Evolutionary conservation across 2,329 filamentous ascomycete genomes (phyloP).

Genomic region (Colletotrichum lini): DNA sequence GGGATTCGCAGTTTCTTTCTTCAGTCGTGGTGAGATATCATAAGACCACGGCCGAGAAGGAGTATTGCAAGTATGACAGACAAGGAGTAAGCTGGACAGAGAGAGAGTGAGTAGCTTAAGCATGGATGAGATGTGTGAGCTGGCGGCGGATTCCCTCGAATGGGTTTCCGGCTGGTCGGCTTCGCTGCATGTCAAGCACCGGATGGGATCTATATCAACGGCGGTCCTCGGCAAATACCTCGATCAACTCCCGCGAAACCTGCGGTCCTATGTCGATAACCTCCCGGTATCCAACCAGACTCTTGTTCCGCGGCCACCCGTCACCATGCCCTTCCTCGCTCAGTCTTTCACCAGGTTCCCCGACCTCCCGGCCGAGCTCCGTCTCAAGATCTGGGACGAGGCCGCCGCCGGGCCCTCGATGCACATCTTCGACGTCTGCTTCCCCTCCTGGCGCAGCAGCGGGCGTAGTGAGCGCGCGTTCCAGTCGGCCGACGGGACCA

Average conservation of each 20-base stretch:
- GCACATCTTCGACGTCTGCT: constrained; percentile 50
- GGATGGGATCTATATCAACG: neutral
- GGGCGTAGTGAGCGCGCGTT: constrained; percentile 27
- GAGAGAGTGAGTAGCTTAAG: neutral
- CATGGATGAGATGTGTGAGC: constrained; percentile 22
- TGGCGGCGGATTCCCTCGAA: constrained; percentile 7
- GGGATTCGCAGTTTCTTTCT: neutral
- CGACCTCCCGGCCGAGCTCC: constrained; percentile 36
- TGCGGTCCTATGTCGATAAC: neutral
- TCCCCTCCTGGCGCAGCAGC: constrained; percentile 44
- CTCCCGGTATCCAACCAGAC: neutral
- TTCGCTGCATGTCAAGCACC: neutral
- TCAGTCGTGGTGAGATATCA: neutral
- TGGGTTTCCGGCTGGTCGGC: constrained; percentile 5
- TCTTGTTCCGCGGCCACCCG: constrained; percentile 47
- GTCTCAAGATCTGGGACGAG: constrained; percentile 38
- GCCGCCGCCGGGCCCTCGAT: constrained; percentile 44
- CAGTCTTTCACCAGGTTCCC: constrained; percentile 24
- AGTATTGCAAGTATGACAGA: neutral
- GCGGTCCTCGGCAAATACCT: neutral
- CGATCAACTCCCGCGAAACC: neutral
- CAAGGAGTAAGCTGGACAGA: too few relatives aligned
- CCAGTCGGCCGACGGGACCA: constrained; percentile 4
- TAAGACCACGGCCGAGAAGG: neutral
- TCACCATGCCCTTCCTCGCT: neutral